Percentiles rank a stretch among this genome's conserved stretches.
Evolutionary conservation across 495 filamentous ascomycete genomes (phyloP).

Genomic region (Penicillium egyptiacum): DNA sequence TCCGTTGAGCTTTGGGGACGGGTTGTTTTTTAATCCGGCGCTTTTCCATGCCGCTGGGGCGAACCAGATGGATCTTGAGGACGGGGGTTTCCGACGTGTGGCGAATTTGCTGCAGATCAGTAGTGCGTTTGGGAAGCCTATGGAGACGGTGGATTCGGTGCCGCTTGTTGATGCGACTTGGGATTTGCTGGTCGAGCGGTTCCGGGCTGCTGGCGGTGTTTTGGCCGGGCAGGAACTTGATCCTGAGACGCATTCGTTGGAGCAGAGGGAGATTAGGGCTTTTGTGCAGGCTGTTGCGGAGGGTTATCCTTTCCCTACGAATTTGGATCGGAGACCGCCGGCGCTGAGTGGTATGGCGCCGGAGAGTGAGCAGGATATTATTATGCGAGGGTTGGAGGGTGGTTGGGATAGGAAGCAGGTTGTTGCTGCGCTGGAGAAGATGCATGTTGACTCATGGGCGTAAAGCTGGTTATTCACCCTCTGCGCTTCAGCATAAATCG

Average conservation of each 20-base stretch:
- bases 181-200: constrained; percentile 36
- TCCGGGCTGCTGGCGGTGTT: constrained; percentile 27
- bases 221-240: constrained; percentile 31
- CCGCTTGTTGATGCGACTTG: constrained; percentile 45
- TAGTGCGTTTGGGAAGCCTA: constrained; percentile 57
- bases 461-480: not conserved
- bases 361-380: constrained; percentile 53
- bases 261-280: constrained; percentile 25
- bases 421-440: constrained; percentile 36
- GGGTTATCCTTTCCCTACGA: constrained; percentile 59
- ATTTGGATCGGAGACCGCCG: constrained; percentile 52
- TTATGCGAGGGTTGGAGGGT: constrained; percentile 42
- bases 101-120: constrained; percentile 58
- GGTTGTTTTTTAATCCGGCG: constrained; percentile 57
- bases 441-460: constrained; percentile 37
- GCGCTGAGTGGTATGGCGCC: constrained; percentile 54
- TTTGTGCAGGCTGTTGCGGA: constrained; percentile 48
- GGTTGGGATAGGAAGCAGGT: constrained; percentile 38
- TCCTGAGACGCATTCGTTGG: constrained; percentile 5
- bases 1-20: constrained; percentile 50
- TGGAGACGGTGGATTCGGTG: constrained; percentile 53
- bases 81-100: constrained; percentile 41
- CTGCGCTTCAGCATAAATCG: not conserved
- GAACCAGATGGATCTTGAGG: constrained; percentile 38
- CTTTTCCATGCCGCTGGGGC: constrained; percentile 57